These are phyloP conservation scores for Maudiozyma pseudohumilis DNA, from an alignment of 805 yeast genomes.

Conservation along the genomic window DNA sequence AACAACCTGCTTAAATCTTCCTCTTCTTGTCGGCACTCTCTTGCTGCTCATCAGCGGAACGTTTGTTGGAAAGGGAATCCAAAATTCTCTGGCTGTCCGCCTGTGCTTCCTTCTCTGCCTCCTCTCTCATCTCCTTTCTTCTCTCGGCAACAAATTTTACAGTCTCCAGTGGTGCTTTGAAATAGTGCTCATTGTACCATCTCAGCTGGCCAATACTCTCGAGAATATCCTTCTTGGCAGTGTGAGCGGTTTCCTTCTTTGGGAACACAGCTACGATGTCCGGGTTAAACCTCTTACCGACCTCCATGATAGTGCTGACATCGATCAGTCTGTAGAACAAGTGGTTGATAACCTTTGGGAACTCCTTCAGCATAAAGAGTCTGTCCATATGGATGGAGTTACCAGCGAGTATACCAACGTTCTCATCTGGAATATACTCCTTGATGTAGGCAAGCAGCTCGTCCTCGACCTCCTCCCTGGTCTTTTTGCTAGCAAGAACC, in stretches of 20 bases:
- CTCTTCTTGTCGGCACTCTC: constrained; percentile 1
- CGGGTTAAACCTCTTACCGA: constrained; percentile 70
- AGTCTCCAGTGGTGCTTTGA: constrained; percentile 24
- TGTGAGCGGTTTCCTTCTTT: constrained; percentile 65
- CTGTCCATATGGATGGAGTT: constrained; percentile 89
- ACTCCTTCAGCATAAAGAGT: constrained; percentile 69
- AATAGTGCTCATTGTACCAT: constrained; percentile 66
- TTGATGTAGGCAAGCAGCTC: constrained; percentile 57
- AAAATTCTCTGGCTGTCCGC: background rate
- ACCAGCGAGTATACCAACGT: constrained; percentile 74
- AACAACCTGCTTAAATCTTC: background rate
- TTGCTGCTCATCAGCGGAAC: background rate
- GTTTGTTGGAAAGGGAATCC: background rate
- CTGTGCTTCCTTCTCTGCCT: background rate
- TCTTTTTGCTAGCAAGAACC: constrained; percentile 46
- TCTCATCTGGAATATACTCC: constrained; percentile 40
- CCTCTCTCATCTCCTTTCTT: background rate
- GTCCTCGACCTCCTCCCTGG: constrained; percentile 49
- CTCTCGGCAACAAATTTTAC: constrained; percentile 8
- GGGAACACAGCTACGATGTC: constrained; percentile 43
- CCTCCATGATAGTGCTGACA: constrained; percentile 78
- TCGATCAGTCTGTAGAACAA: constrained; percentile 76
- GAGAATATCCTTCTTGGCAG: constrained; percentile 79
- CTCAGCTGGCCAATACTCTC: constrained; percentile 79
- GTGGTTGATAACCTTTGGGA: constrained; percentile 60